phyloP scores from a whole-genome alignment of 305 asterid genomes.

The Fraxinus sp. region DNA sequence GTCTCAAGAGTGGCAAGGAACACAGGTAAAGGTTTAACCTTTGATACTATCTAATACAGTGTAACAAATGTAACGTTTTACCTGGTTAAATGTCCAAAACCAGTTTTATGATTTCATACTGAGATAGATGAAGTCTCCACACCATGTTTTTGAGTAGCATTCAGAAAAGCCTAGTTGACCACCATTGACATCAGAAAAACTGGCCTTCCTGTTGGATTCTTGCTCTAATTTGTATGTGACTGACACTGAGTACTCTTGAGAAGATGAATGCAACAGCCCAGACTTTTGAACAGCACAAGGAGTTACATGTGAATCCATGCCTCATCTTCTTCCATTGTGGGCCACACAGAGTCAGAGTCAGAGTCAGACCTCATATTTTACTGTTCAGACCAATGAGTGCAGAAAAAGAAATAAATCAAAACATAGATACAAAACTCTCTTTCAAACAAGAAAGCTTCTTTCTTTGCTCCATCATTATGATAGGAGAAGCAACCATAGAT shows the following conservation, averaged over 20 bases:
- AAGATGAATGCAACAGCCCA: conserved; percentile 69
- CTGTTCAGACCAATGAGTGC: conserved; percentile 37
- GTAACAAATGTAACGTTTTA: not conserved
- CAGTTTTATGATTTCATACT: too few relatives aligned
- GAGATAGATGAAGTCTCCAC: not conserved
- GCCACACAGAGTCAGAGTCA: conserved; percentile 47
- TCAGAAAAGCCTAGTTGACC: conserved; percentile 23
- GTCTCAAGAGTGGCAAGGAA: conserved; percentile 7
- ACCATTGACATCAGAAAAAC: conserved; percentile 17
- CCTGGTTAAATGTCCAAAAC: not conserved
- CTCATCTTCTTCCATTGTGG: conserved; percentile 65
- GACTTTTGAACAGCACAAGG: conserved; percentile 31
- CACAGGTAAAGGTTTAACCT: not conserved
- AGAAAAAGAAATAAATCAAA: conserved; percentile 15
- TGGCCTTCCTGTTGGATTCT: conserved; percentile 27
- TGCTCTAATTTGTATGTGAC: conserved; percentile 31
- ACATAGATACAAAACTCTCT: conserved; percentile 16
- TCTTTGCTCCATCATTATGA: conserved; percentile 25
- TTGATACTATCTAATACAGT: too few relatives aligned
- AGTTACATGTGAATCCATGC: conserved; percentile 53
- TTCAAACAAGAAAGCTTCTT: conserved; percentile 22
- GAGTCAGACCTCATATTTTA: conserved; percentile 38
- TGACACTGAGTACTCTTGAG: conserved; percentile 31
- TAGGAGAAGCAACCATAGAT: conserved; percentile 12
- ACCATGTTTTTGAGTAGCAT: conserved; percentile 30